Evolutionary conservation across 2,329 filamentous ascomycete genomes (phyloP), one percentile per base, ranked within the genome.

Genomic region (Colletotrichum sp.): DNA sequence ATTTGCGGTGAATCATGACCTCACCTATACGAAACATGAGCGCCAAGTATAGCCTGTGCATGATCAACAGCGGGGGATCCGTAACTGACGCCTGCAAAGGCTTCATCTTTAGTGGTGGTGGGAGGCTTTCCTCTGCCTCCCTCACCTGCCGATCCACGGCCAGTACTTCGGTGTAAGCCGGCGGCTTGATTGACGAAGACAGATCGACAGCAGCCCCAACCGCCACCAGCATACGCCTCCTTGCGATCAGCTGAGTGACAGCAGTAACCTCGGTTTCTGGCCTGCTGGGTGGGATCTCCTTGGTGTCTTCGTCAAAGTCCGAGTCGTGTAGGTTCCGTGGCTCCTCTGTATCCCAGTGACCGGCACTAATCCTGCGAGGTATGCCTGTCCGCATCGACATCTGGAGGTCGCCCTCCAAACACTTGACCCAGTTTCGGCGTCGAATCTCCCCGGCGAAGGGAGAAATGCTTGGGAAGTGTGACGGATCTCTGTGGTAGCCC

Each of bases 371-470:
- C 77, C 88, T 82, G 5, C 85, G 83, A 4, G 88, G 88, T 57
- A 89, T 80, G 13, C 88, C 88, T 26, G 88, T 81, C 62, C 87
- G 85, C 28, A 84, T 84, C 0, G 86, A 86, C 6, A 86, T 81
- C 6, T 85, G 76, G 5, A 86, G 80, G 72, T 89, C 87, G 21
- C 87, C 78, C 79, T 86, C 85, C 62, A 81, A 81, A 2, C 88
- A 81, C 18, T 83, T 80, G 21, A 82, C 80, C 87, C 87, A 89
- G 1, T 85, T 75, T 10, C 88, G 82, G 21, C 88, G 83, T 36
- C 88, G 79, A 83, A 89, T 87, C 77, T 89, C 88, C 9, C 85
- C 85, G n/a, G 85, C 80, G 67, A 88, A 87, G 1, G 83, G 80
- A 1, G 84, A 82, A 26, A 89, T 83, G n/a, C 81, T 81, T 1